Percentiles rank a stretch among this genome's conserved stretches.
Evolutionary conservation across 139 green algal species (phyloP).

Genomic region (Closterium sp.): DNA sequence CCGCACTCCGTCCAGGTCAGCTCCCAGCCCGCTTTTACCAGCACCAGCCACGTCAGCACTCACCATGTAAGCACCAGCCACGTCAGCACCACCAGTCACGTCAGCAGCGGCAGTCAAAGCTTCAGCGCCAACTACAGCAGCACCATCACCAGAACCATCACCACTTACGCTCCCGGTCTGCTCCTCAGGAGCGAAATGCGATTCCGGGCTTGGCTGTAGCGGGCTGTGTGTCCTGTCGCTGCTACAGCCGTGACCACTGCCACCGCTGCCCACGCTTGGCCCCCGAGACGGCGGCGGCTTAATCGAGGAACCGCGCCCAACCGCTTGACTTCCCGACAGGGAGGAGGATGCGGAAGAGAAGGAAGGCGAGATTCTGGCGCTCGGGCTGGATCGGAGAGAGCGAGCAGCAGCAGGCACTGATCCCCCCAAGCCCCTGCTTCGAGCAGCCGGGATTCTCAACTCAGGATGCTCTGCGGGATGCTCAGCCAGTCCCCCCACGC

Average conservation of each 20-base stretch:
- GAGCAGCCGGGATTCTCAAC: background rate
- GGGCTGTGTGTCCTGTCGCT: background rate
- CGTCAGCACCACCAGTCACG: background rate
- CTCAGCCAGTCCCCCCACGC: background rate
- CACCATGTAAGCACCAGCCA: background rate
- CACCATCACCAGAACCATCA: background rate
- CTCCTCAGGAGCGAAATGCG: too few species aligned
- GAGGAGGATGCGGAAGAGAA: too few species aligned
- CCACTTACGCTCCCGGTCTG: too few species aligned
- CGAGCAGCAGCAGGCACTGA: background rate
- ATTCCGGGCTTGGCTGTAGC: background rate
- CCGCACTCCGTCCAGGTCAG: background rate
- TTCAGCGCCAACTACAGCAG: background rate
- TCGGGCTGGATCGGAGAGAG: background rate
- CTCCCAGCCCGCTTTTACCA: background rate
- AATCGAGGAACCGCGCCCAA: background rate
- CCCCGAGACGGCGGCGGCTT: background rate
- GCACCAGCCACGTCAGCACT: background rate
- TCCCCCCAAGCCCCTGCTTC: background rate
- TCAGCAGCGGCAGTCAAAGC: background rate
- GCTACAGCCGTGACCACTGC: too few species aligned
- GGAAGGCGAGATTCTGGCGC: background rate
- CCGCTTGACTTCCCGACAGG: background rate
- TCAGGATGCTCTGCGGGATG: too few species aligned
- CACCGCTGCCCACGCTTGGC: too few species aligned